These are phyloP conservation scores for Raffaelea ambrosiae DNA, from an alignment of 2,329 filamentous ascomycete species.

Conservation along the genomic window DNA sequence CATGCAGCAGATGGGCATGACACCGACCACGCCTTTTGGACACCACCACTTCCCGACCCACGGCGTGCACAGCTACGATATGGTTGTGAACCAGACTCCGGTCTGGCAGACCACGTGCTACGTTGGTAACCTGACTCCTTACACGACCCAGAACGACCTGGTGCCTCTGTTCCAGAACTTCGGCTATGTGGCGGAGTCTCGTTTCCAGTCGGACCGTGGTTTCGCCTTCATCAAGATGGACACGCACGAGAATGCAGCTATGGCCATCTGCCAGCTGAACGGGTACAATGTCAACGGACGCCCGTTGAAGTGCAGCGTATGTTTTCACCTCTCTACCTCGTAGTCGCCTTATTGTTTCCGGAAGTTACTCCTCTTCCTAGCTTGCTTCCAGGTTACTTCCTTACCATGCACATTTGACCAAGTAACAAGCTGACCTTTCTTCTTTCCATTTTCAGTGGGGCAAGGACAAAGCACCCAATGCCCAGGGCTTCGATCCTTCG, in stretches of 20 bases:
- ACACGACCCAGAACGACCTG: slow-evolving; percentile 92
- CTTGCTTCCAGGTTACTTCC: too few species aligned
- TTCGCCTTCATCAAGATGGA: slow-evolving; percentile 99
- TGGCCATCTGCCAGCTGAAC: slow-evolving; percentile 96
- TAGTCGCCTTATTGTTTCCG: not conserved
- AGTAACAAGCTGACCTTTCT: slow-evolving; percentile 1
- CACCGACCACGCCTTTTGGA: slow-evolving; percentile 89
- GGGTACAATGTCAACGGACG: slow-evolving; percentile 97
- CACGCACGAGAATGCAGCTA: slow-evolving; percentile 92
- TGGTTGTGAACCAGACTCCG: slow-evolving; percentile 90
- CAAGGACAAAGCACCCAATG: slow-evolving; percentile 90
- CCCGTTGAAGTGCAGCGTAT: slow-evolving; percentile 92
- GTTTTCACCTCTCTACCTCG: not conserved
- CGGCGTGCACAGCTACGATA: slow-evolving; percentile 93
- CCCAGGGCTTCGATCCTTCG: slow-evolving; percentile 70
- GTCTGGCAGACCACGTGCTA: slow-evolving; percentile 98
- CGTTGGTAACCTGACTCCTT: slow-evolving; percentile 89
- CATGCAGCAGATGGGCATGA: slow-evolving; percentile 97
- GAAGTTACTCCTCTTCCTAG: too few species aligned
- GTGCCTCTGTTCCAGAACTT: slow-evolving; percentile 99
- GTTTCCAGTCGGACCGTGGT: slow-evolving; percentile 94
- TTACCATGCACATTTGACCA: too few species aligned
- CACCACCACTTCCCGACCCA: slow-evolving; percentile 98
- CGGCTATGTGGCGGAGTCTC: slow-evolving; percentile 92
- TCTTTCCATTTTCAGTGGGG: slow-evolving; percentile 79